These are phyloP conservation scores for Toxicodendron radicans DNA, from an alignment of 345 rosid species.

Conservation along the genomic window DNA sequence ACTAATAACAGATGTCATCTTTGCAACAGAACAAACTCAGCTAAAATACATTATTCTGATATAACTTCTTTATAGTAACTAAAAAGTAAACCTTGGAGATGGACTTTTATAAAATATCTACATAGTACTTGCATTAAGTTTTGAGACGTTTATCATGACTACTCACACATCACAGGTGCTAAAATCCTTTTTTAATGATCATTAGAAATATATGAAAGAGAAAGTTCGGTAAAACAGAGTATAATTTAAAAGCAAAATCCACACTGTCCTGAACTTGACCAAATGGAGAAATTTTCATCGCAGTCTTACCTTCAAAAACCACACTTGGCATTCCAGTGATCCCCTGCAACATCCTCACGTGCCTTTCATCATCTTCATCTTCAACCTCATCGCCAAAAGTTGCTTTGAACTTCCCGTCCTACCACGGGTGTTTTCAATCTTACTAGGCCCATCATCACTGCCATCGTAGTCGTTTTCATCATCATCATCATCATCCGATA, in stretches of 20 bases:
- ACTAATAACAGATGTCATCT: neutral
- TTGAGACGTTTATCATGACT: neutral
- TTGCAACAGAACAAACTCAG: neutral
- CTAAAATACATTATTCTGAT: neutral
- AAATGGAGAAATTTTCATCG: neutral
- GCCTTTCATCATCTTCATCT: constrained; percentile 59
- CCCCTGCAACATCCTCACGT: constrained; percentile 72
- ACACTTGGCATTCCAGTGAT: constrained; percentile 84
- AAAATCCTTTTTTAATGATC: neutral
- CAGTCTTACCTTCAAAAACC: constrained; percentile 64
- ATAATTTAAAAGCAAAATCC: neutral
- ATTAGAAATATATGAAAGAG: neutral
- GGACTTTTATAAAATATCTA: neutral
- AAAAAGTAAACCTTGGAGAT: neutral
- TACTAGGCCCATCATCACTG: constrained; percentile 16
- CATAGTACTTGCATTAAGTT: neutral
- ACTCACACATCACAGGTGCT: neutral
- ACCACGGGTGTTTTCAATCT: neutral
- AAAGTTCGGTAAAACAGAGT: neutral
- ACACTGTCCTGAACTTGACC: neutral
- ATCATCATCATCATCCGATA: constrained; percentile 52
- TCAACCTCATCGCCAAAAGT: constrained; percentile 32
- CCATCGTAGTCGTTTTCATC: constrained; percentile 23
- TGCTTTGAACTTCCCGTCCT: neutral
- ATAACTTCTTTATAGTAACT: neutral